phyloP scores from a whole-genome alignment of 2,329 filamentous ascomycete species.

The Tolypocladium endophyticum region DNA sequence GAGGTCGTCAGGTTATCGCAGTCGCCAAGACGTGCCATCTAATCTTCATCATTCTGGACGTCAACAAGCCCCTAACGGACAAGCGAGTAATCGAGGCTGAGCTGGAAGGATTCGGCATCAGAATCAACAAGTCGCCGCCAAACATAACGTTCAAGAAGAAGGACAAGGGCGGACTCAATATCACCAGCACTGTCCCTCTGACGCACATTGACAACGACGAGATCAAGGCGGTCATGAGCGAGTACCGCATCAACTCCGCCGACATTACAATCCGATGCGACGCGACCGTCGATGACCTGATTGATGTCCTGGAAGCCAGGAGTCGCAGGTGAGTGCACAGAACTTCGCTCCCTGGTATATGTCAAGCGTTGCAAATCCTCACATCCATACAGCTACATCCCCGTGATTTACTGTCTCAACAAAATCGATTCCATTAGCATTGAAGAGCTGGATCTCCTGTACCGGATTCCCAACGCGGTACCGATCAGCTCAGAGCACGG shows the following conservation, averaged over 20 bases:
- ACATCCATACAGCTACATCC: conserved; percentile 66
- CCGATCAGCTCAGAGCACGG: conserved; percentile 96
- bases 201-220: conserved; percentile 91
- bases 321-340: conserved; percentile 44
- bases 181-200: conserved; percentile 88
- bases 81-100: conserved; percentile 93
- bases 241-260: conserved; percentile 92
- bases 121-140: conserved; percentile 92
- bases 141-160: conserved; percentile 99
- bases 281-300: conserved; percentile 92
- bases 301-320: conserved; percentile 91
- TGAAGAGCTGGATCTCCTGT: conserved; percentile 90
- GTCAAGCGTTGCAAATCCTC: neutral
- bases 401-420: conserved; percentile 97
- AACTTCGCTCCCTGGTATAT: neutral
- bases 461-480: conserved; percentile 92
- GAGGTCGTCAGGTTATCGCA: conserved; percentile 96
- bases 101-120: conserved; percentile 92
- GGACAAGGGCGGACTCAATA: conserved; percentile 92
- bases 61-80: conserved; percentile 96
- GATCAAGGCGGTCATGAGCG: conserved; percentile 94
- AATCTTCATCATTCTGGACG: conserved; percentile 96
- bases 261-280: conserved; percentile 98
- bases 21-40: conserved; percentile 98
- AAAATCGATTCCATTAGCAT: conserved; percentile 98